Base-by-base conservation (phyloP, 768 basidiomycete species). In the Phaffia australis region DNA sequence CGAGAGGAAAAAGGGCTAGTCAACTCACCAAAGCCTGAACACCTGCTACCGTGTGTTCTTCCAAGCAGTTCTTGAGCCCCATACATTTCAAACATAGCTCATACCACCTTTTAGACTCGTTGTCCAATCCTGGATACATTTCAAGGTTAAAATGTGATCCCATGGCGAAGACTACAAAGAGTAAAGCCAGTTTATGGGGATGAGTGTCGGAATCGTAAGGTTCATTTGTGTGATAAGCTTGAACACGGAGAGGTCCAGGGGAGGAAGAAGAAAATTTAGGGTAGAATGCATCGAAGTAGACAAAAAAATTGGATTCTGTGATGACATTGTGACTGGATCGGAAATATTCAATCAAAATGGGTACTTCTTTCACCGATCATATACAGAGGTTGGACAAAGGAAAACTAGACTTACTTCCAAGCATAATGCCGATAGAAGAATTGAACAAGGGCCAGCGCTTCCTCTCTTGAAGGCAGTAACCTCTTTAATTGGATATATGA, bases 381-480 rank as follows among this genome's bases (percentile, higher is more conserved):
- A 19, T 15, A 19, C 18, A n/a, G 23, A 2, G 29, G 46, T 48
- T 16, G 59, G 48, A 19, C 4, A 4, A 60, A 35, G 3, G 9
- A n/a, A 29, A 15, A 9, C 7, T 23, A 21, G 46, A 60, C 59
- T 46, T 4, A 60, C 59, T 48, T 46, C 59, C 59, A 60, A 19
- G 59, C 29, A 49, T 60, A 60, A 46, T 60, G 35, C 42, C 47
- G 35, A 49, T 60, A 60, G 59, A 48, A 60, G 23, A 60, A 49
- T 19, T 60, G 21, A 25, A 60, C 23, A 46, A 60, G 59, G 46
- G 23, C 47, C 23, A 60, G 59, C 59, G 59, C 59, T 29, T 60
- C 59, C 1, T 35, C 59, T 6, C 59, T n/a, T 1, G 59, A 27
- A 11, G 59, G 59, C 25, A 60, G 47, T 15, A 27, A 27, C 2